A percentile compares a stretch with the other conserved stretches of the same genome.
Evolutionary conservation across 768 basidiomycete genomes (phyloP).

Genomic region (Xerocomus brunneocitrinus): DNA sequence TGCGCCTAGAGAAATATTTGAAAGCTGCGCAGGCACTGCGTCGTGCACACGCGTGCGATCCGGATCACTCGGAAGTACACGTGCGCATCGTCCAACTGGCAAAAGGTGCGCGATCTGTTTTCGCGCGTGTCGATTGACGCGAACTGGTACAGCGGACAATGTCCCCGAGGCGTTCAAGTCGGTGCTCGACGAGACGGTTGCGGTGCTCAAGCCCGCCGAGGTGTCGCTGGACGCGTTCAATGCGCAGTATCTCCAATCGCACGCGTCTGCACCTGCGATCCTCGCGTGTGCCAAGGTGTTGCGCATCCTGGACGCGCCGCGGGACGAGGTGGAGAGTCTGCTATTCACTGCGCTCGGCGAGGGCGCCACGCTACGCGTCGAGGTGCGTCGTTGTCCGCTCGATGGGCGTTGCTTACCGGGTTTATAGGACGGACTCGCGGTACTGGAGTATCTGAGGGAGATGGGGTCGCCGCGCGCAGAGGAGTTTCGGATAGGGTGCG

Average conservation of each 20-base stretch:
- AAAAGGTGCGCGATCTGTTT: conserved; percentile 38
- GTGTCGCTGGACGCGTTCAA: conserved; percentile 65
- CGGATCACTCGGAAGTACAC: conserved; percentile 65
- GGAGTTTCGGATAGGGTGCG: conserved; percentile 57
- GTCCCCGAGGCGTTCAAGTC: conserved; percentile 45
- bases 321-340: conserved; percentile 57
- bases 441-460: conserved; percentile 45
- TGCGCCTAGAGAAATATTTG: conserved; percentile 62
- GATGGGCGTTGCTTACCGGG: neutral
- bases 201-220: conserved; percentile 51
- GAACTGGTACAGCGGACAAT: conserved; percentile 41
- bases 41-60: conserved; percentile 48
- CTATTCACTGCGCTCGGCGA: conserved; percentile 47
- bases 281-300: conserved; percentile 62
- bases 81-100: conserved; percentile 63
- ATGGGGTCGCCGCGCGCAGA: conserved; percentile 50
- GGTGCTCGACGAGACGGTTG: conserved; percentile 44
- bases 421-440: conserved; percentile 49
- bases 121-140: neutral
- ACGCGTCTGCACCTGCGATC: conserved; percentile 50
- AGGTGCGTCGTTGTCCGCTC: conserved; percentile 34
- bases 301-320: conserved; percentile 41
- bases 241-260: conserved; percentile 67
- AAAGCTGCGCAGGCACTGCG: conserved; percentile 71
- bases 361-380: conserved; percentile 41